Percentiles rank a stretch among this genome's conserved stretches.
Evolutionary conservation across 2,329 filamentous ascomycete genomes (phyloP).

Genomic region (Elsinoe fawcettii): DNA sequence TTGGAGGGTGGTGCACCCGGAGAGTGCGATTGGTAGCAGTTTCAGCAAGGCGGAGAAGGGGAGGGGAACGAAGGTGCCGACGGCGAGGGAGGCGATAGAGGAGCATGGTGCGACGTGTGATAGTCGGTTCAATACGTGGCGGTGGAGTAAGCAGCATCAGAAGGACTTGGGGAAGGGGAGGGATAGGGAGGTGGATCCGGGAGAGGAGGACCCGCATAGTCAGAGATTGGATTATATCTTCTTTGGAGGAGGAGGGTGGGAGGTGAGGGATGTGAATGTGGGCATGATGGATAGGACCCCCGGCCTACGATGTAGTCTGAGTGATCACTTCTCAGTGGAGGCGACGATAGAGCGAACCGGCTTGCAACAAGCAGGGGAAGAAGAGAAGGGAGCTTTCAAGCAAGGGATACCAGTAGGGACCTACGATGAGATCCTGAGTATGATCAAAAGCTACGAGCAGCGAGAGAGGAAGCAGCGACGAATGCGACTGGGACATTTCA

Average conservation of each 20-base stretch:
- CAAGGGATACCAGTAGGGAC: constrained; percentile 20
- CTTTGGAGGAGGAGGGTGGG: constrained; percentile 57
- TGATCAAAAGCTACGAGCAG: constrained; percentile 58
- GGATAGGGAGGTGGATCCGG: constrained; percentile 56
- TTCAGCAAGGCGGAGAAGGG: constrained; percentile 58
- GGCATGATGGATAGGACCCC: constrained; percentile 78
- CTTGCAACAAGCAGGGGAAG: neutral
- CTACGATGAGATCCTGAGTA: constrained; percentile 66
- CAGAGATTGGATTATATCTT: constrained; percentile 95
- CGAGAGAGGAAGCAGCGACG: constrained; percentile 67
- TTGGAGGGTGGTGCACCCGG: constrained; percentile 77
- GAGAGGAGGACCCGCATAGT: constrained; percentile 62
- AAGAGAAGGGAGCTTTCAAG: neutral
- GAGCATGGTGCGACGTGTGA: constrained; percentile 86
- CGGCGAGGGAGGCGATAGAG: constrained; percentile 66
- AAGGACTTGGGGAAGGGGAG: constrained; percentile 59
- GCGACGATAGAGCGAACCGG: constrained; percentile 51
- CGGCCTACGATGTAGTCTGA: constrained; percentile 72
- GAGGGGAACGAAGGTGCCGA: constrained; percentile 60
- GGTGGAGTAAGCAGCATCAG: constrained; percentile 68
- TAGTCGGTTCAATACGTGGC: constrained; percentile 82
- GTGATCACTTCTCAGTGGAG: constrained; percentile 90
- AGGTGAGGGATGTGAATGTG: constrained; percentile 62
- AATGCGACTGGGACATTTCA: constrained; percentile 68
- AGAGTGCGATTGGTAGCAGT: constrained; percentile 70